Base-by-base conservation (phyloP, 106 monocot species). In the Apostasia ramifera region DNA sequence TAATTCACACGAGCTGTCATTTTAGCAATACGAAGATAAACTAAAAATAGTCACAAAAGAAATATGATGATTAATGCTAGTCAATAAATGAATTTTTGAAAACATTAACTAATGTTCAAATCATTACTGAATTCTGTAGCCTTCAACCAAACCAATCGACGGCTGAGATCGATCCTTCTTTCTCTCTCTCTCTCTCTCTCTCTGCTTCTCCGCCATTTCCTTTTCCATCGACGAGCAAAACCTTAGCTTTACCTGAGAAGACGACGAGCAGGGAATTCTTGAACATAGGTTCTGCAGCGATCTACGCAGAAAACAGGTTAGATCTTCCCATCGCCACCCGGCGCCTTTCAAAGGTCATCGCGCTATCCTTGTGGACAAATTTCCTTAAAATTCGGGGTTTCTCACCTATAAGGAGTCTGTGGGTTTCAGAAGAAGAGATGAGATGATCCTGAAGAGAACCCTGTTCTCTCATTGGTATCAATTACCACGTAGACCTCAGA, bases 401-500 rank as follows among this genome's bases (percentile, higher is more conserved):
- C 26, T 44, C 3, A 13, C 6, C 26, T 26, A 26, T 41, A 42
- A 41, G 42, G 70, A 70, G 55, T 45, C 26, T 44, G 14, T 49
- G 47, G 37, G 65, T 6, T 8, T 65, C 37, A 6, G 65, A 65
- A 46, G 5, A 11, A 49, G 48, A 14, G 15, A 65, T 65, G 65
- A 15, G 9, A 37, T 48, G 48, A 8, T 8, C 14, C 5, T 9
- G 65, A 65, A 48, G 65, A 48, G 48, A 48, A 15, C 8, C 48
- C 8, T n/a, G 48, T 11, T 44, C 0, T 44, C 13, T 42, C 40
- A 12, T 40, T 40, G 6, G 7, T 49, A 1, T 65, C 6, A 43
- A 8, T 65, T 48, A 47, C 26, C 43, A 47, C 46, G 26, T 9
- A 40, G 12, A 39, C 12, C 40, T 69, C 63, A 82, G 76, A 77